Conservation (phyloP, 495 filamentous ascomycete species). For the Talaromyces liani region DNA sequence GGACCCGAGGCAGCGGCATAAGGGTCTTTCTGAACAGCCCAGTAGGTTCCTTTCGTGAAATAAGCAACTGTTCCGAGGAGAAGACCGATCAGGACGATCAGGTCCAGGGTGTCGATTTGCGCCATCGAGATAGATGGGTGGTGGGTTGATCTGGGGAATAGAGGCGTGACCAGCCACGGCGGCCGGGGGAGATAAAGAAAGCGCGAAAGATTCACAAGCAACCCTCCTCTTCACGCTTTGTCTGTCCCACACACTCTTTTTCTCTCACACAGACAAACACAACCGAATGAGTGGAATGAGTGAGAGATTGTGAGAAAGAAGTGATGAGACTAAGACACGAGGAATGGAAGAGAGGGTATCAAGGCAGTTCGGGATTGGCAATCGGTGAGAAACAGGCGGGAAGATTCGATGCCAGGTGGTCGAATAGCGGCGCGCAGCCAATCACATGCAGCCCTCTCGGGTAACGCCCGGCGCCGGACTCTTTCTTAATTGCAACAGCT, state of each 20-base stretch:
- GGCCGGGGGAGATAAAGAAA: slow-evolving; percentile 1
- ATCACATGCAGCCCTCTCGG: slow-evolving; percentile 1
- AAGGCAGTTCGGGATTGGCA: not conserved
- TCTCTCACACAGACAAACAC: not conserved
- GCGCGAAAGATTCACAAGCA: not conserved
- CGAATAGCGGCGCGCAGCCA: not conserved
- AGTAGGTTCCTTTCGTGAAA: slow-evolving; percentile 93
- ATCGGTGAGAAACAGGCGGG: not conserved
- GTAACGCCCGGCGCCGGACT: not conserved
- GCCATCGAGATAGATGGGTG: slow-evolving; percentile 54
- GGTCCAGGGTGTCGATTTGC: slow-evolving; percentile 91
- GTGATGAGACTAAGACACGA: not conserved
- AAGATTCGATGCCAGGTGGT: slow-evolving; percentile 6
- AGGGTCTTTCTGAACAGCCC: slow-evolving; percentile 81
- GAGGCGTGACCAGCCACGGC: not conserved
- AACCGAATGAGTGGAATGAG: not conserved
- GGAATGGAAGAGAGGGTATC: not conserved
- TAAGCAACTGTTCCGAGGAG: slow-evolving; percentile 86
- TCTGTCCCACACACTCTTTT: not conserved
- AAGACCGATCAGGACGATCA: slow-evolving; percentile 79
- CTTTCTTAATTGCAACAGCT: not conserved
- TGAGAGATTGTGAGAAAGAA: not conserved
- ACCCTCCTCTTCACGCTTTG: not conserved
- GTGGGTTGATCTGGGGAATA: not conserved
- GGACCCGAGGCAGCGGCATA: slow-evolving; percentile 64